Evolutionary conservation across 106 monocot genomes (phyloP), one percentile per base, ranked within the genome.

Genomic region (Narthecium ossifragum): DNA sequence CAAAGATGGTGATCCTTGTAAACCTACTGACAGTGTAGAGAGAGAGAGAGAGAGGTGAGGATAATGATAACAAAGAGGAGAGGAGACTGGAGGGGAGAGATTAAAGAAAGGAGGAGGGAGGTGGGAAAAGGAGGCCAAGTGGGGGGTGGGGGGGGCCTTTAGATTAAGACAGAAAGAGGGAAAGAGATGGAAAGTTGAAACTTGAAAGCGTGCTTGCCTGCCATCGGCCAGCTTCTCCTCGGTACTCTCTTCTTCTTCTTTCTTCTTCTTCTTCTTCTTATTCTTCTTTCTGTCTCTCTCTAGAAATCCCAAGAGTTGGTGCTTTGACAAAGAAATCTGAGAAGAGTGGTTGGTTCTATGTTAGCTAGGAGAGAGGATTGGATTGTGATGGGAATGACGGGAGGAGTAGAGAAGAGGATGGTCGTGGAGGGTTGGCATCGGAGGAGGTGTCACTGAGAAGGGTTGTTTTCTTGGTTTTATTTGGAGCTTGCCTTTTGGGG

Each of bases 181-280:
- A 76, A 59, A 18, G 63, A 59, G 59, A 50, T 65, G 57, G 40
- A 82, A 79, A 80, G 71, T 60, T 55, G 46, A 72, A 70, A 53
- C 82, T 80, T 79, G 65, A 80, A 80, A 74, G 92, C 86, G 66
- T 87, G 86, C 83, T 79, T 84, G 86, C 86, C 92, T 67, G 83
- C 92, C 86, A 92, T 92, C 84, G 50, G 55, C 45, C 24, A 22
- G 26, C 29, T n/a, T 14, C 55, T 55, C 1, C 54, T 43, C 17
- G 43, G 43, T 17, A 43, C 18, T 43, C 18, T 18, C 14, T 43
- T 13, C 17, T 17, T 43, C 17, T 13, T 43, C 43, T 39, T 39
- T 15, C 18, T 43, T 13, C 43, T 13, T 43, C 29, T n/a, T 14
- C 55, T 55, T 1, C 54, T 43, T 13, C 17, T 13, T 17, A 43